These are phyloP conservation scores for Lactifluus echinatus DNA, from an alignment of 768 basidiomycete genomes.

Conservation along the genomic window DNA sequence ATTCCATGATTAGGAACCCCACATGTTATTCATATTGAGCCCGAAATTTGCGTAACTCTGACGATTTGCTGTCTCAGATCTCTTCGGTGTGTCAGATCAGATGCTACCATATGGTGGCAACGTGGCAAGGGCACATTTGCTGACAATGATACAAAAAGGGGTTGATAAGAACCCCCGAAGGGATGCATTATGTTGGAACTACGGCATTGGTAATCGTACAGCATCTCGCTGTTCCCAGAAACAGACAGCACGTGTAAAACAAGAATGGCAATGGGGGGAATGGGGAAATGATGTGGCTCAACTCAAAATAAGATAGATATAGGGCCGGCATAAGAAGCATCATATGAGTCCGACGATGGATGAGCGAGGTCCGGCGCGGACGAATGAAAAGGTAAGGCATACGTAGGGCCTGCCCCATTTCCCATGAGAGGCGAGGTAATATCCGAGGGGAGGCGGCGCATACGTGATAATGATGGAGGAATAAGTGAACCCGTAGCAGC, in stretches of 20 bases:
- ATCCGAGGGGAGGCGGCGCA: slow-evolving; percentile 1
- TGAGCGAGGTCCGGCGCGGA: slow-evolving; percentile 6
- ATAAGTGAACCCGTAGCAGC: neutral
- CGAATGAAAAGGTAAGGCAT: slow-evolving; percentile 2
- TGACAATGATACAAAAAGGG: neutral
- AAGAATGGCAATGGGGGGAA: slow-evolving; percentile 7
- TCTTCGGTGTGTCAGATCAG: neutral
- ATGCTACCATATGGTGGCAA: neutral
- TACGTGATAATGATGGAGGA: slow-evolving; percentile 13
- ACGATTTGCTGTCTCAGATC: neutral
- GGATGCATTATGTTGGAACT: slow-evolving; percentile 6
- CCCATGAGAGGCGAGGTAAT: slow-evolving; percentile 1
- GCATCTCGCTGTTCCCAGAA: neutral
- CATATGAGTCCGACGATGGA: slow-evolving; percentile 8
- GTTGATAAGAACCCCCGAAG: neutral
- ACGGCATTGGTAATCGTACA: slow-evolving; percentile 13
- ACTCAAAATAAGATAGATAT: slow-evolving; percentile 15
- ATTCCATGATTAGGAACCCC: neutral
- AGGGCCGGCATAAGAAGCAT: slow-evolving; percentile 5
- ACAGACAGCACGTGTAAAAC: slow-evolving; percentile 5
- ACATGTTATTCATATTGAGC: neutral
- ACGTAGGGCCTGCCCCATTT: neutral
- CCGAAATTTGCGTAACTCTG: neutral
- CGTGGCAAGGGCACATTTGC: neutral
- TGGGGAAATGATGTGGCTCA: neutral